Base-by-base conservation (phyloP, 345 rosid genomes). In the Draba incana region DNA sequence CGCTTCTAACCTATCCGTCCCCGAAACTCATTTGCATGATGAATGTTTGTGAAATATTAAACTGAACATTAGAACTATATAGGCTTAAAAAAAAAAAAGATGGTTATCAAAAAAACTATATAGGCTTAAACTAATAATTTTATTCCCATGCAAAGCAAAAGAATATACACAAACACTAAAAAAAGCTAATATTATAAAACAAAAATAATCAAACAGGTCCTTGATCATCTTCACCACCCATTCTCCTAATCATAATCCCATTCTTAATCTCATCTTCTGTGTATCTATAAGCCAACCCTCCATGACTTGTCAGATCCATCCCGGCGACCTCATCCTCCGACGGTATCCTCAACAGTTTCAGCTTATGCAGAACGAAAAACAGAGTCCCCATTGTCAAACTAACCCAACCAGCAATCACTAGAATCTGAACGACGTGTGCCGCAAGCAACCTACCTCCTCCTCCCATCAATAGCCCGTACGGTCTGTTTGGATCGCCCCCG, bases 281-380 rank as follows among this genome's bases (percentile, higher is more conserved):
- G 38, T 75, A 78, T 7, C 3, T 66, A 52, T 72, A 81, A 8
- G 82, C 82, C 33, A 69, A 53, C 1, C 82, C 82, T 6, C 79
- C 84, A 37, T 81, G 84, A 51, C 81, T 73, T 10, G 84, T 79
- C 63, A 69, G 30, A 54, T 81, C 82, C 79, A 81, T 63, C 2
- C 84, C 82, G 2, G 75, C 75, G 45, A 64, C 30, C 61, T 81
- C 82, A 57, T 78, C 79, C 9, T 81, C 84, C 1, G 66, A 9
- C n/a, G 75, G 52, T 58, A 81, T 79, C 59, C 84, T 78, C 63
- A 81, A 41, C 10, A 81, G 64, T 6, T 75, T 63, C 39, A 78
- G 7, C 14, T 73, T 73, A 43, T 78, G 69, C 46, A 81, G 15
- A 2, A 70, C 52, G 2, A 10, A 73, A 38, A 81, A 78, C 68